Evolutionary conservation across 805 yeast genomes (phyloP).

Genomic region (Saccharomycopsis amapae): DNA sequence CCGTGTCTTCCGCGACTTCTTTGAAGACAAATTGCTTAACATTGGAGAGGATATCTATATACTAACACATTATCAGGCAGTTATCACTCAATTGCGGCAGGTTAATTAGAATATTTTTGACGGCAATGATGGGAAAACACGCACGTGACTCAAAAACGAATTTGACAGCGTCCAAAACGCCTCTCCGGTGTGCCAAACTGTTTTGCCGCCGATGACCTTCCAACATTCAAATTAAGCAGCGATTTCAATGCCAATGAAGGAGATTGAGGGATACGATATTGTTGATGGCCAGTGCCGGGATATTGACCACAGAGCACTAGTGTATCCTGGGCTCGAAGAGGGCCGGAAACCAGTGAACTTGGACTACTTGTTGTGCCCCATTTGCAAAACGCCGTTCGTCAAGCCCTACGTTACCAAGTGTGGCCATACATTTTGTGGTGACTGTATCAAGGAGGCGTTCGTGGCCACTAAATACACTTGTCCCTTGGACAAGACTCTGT

Average conservation of each 20-base stretch:
- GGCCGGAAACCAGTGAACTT: neutral
- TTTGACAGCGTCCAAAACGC: no score
- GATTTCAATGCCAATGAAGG: no score
- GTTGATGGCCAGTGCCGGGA: no score
- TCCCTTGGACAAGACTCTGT: conserved; percentile 9
- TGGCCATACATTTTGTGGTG: conserved; percentile 20
- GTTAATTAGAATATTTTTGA: no score
- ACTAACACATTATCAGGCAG: no score
- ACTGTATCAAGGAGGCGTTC: conserved; percentile 10
- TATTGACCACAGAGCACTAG: neutral
- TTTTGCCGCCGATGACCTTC: no score
- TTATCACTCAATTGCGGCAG: no score
- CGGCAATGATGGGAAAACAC: no score
- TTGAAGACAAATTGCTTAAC: conserved; percentile 12
- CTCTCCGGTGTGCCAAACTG: no score
- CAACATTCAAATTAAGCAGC: no score
- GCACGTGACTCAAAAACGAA: no score
- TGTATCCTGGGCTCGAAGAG: neutral
- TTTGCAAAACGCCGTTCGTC: conserved; percentile 16
- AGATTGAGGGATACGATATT: neutral
- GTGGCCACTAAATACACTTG: conserved; percentile 4
- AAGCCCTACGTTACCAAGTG: conserved; percentile 19
- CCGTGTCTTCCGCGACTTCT: conserved; percentile 10
- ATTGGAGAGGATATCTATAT: no score
- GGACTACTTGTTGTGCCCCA: conserved; percentile 14